Base-by-base conservation (phyloP, 2,329 filamentous ascomycete species). In the Calonectria pauciramosa region DNA sequence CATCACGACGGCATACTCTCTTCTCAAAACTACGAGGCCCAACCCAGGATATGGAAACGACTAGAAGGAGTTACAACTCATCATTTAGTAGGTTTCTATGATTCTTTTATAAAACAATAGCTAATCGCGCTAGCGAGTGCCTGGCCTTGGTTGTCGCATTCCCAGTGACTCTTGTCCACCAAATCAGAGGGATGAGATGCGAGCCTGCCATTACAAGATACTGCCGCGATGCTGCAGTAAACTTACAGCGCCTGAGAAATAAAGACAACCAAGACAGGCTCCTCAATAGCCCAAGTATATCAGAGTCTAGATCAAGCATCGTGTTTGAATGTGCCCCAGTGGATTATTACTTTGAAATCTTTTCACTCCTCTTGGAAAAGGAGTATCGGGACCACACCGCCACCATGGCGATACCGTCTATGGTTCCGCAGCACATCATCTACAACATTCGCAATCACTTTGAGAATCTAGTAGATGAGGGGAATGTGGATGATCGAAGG, bases 371-470 rank as follows among this genome's bases (percentile, higher is more conserved):
- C 3, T 70, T 83, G 1, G 79, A 82, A 44, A 69, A 47, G 3
- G 80, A 83, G 56, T 82, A 78, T 63, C 28, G 41, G 6, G 47
- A 26, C 1, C 73, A 80, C 54, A 23, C 10, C 1, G 72, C 70
- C 51, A 72, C 32, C 41, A 69, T 68, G 3, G 32, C 60, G 4
- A 11, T 28, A 0, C 80, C 77, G 1, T 78, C 80, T 8, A 54
- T 77, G 72, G 67, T 68, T 13, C 63, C 80, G 3, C 77, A 82
- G 34, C 77, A 81, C 60, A 77, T 82, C 65, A 68, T 82, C 6
- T 79, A 76, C 69, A 80, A 76, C 38, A 72, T 83, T 20, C 77
- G 78, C 13, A 80, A 80, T 41, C 80, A 83, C 47, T 75, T 83
- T 20, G 79, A 82, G 54, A 81, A 82, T 30, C 54, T 82, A 10